phyloP scores from a whole-genome alignment of 2,329 filamentous ascomycete species.

The Colletotrichum filicis region DNA sequence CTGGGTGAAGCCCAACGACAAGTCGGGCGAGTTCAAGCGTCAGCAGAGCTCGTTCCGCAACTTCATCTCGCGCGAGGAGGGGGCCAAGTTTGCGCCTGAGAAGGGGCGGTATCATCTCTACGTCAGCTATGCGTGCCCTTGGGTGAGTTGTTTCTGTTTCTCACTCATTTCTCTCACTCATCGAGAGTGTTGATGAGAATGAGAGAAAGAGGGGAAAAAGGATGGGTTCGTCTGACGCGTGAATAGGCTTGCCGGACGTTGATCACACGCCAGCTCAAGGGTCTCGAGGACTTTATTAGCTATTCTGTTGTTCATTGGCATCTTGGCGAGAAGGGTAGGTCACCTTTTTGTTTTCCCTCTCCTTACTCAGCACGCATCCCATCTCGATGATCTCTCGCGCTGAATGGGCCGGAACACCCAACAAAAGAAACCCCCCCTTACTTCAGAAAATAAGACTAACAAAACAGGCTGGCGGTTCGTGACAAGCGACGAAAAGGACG shows the following conservation, averaged over 20 bases:
- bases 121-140: constrained; percentile 93
- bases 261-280: constrained; percentile 91
- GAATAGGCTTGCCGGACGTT: constrained; percentile 79
- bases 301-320: constrained; percentile 94
- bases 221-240: background rate
- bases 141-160: constrained; percentile 60
- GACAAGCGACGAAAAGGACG: constrained; percentile 63
- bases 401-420: too few species aligned
- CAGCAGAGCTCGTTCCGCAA: constrained; percentile 85
- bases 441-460: background rate
- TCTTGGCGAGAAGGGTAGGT: constrained; percentile 67
- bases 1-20: constrained; percentile 83
- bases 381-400: background rate
- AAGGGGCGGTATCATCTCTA: constrained; percentile 94
- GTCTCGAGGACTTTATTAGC: constrained; percentile 84
- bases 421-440: background rate
- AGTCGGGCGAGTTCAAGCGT: constrained; percentile 91
- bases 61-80: constrained; percentile 78
- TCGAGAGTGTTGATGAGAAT: background rate
- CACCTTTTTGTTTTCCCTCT: background rate
- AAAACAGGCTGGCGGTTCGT: constrained; percentile 83
- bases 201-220: background rate
- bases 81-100: constrained; percentile 83
- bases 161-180: background rate
- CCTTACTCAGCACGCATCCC: background rate